A percentile compares a stretch with the other conserved stretches of the same genome.
These are phyloP conservation scores for Xerocomellus dryophilus DNA, from an alignment of 768 basidiomycete genomes.

Conservation along the genomic window DNA sequence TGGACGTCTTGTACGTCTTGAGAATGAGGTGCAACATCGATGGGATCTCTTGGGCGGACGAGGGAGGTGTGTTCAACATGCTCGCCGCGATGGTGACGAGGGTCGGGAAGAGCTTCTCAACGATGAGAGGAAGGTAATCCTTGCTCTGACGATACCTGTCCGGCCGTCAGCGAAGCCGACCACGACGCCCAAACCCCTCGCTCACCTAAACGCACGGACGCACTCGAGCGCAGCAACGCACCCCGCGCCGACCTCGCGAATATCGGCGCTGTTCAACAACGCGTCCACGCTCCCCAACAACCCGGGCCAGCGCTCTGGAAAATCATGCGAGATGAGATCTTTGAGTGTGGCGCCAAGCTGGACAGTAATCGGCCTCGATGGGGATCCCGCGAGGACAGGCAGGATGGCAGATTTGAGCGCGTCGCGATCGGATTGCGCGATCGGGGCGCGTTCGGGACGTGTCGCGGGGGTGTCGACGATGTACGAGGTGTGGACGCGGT, in stretches of 20 bases:
- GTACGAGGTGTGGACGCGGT: constrained; percentile 74
- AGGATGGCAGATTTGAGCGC: constrained; percentile 69
- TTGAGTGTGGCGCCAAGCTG: constrained; percentile 76
- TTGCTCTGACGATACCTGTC: constrained; percentile 65
- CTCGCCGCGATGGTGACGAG: constrained; percentile 71
- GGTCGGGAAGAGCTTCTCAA: constrained; percentile 65
- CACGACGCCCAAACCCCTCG: not conserved
- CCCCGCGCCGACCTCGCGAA: constrained; percentile 77
- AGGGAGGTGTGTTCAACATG: constrained; percentile 63
- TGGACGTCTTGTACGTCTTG: constrained; percentile 82
- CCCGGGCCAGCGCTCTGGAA: constrained; percentile 71
- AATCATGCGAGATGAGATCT: constrained; percentile 71
- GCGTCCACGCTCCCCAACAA: constrained; percentile 65
- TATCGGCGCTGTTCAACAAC: constrained; percentile 59
- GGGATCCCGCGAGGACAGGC: constrained; percentile 64
- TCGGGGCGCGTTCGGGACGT: constrained; percentile 60
- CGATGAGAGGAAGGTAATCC: constrained; percentile 56
- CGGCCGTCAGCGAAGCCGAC: constrained; percentile 36
- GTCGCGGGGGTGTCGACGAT: constrained; percentile 41
- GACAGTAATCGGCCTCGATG: constrained; percentile 63
- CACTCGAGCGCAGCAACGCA: constrained; percentile 76
- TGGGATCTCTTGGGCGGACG: constrained; percentile 66
- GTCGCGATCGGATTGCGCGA: constrained; percentile 66
- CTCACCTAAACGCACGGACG: constrained; percentile 53
- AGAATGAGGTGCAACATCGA: constrained; percentile 82